phyloP scores from a whole-genome alignment of 495 filamentous ascomycete species.

The Podospora conica region DNA sequence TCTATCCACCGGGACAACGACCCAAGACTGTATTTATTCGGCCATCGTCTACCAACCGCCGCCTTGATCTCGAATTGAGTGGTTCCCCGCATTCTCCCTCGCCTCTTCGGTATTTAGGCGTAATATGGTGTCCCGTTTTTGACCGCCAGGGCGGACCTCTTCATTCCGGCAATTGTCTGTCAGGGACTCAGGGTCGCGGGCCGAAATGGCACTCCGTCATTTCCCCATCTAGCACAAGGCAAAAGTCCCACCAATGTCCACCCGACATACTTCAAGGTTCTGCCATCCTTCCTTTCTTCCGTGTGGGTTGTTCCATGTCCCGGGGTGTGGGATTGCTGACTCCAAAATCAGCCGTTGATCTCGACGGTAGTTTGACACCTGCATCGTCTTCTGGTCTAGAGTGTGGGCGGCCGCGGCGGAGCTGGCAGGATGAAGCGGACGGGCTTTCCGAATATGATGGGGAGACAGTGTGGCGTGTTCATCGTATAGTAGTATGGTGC shows the following conservation, averaged over 20 bases:
- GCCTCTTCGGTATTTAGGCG: slow-evolving; percentile 7
- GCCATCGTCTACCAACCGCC: background rate
- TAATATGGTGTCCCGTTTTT: background rate
- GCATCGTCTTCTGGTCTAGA: background rate
- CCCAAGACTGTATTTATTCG: background rate
- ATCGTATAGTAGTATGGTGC: background rate
- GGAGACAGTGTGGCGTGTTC: background rate
- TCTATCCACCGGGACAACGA: background rate
- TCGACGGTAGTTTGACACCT: background rate
- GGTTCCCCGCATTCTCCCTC: slow-evolving; percentile 1
- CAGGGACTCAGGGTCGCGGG: background rate
- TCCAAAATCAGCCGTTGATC: no score
- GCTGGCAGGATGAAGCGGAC: background rate
- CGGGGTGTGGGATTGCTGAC: background rate
- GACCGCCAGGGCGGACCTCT: slow-evolving; percentile 2
- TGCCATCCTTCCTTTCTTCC: background rate
- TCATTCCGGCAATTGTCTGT: slow-evolving; percentile 4
- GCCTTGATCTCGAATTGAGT: background rate
- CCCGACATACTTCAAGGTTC: background rate
- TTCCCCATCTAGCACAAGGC: background rate
- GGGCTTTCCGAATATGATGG: background rate
- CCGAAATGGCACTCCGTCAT: background rate
- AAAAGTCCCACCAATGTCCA: background rate
- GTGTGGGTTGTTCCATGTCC: background rate
- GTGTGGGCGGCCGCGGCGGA: background rate